These are phyloP conservation scores for Neopestalotiopsis clavispora DNA, from an alignment of 2,329 filamentous ascomycete genomes.

Conservation along the genomic window DNA sequence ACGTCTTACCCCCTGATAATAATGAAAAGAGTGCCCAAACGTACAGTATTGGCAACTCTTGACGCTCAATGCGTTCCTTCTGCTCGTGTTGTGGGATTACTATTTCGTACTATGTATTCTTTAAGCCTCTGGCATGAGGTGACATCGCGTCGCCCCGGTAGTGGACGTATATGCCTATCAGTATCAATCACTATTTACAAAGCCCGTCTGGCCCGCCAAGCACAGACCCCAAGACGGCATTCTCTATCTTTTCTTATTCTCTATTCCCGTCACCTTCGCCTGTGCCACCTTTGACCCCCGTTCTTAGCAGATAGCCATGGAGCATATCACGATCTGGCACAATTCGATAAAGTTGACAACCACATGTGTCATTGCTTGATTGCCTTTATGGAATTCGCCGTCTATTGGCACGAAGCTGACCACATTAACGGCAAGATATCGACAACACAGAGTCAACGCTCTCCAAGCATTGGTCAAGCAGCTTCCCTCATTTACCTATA, in stretches of 20 bases:
- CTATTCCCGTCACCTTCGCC: background rate
- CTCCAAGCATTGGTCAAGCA: no score
- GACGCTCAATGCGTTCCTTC: background rate
- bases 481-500: no score
- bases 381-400: background rate
- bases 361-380: background rate
- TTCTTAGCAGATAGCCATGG: constrained; percentile 3
- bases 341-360: background rate
- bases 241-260: background rate
- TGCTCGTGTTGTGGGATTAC: background rate
- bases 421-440: no score
- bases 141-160: constrained; percentile 8
- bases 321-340: constrained; percentile 3
- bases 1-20: background rate
- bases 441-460: no score
- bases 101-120: background rate
- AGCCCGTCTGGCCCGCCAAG: background rate
- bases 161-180: background rate
- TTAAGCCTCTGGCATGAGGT: constrained; percentile 8
- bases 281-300: background rate
- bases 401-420: background rate
- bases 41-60: background rate
- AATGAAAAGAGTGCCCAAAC: background rate
- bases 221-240: background rate
- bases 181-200: background rate